A percentile compares a stretch with the other conserved stretches of the same genome.
Evolutionary conservation across 306 rosid genomes (phyloP).

Genomic region (Glycine tomentella): DNA sequence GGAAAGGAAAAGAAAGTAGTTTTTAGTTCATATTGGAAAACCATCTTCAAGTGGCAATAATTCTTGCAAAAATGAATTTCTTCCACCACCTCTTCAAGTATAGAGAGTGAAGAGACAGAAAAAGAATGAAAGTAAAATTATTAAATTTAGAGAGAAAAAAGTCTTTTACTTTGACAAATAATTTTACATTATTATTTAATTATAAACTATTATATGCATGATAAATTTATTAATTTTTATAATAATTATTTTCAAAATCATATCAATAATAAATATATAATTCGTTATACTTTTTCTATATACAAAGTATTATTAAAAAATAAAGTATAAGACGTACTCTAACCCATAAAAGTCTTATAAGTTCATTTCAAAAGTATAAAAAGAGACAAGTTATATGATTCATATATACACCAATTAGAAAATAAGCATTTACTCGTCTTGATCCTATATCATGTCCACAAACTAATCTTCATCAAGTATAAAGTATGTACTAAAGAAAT

Average conservation of each 20-base stretch:
- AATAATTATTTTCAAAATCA: too few relatives aligned
- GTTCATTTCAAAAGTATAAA: neutral
- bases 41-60: conserved; percentile 39
- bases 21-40: conserved; percentile 47
- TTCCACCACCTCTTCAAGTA: neutral
- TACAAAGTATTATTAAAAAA: neutral
- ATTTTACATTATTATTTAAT: too few relatives aligned
- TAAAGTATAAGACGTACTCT: neutral
- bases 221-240: too few relatives aligned
- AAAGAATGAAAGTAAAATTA: too few relatives aligned
- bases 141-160: too few relatives aligned
- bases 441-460: too few relatives aligned
- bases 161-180: too few relatives aligned
- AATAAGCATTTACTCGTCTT: neutral
- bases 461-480: neutral
- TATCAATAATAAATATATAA: neutral
- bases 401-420: neutral
- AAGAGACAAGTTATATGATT: neutral
- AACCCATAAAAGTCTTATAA: neutral
- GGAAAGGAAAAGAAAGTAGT: conserved; percentile 50
- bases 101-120: too few relatives aligned
- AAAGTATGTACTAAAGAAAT: neutral
- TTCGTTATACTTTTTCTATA: neutral
- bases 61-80: neutral
- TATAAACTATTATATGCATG: too few relatives aligned